phyloP scores from a whole-genome alignment of 106 monocot genomes.

The Dioscorea zingiberensis region DNA sequence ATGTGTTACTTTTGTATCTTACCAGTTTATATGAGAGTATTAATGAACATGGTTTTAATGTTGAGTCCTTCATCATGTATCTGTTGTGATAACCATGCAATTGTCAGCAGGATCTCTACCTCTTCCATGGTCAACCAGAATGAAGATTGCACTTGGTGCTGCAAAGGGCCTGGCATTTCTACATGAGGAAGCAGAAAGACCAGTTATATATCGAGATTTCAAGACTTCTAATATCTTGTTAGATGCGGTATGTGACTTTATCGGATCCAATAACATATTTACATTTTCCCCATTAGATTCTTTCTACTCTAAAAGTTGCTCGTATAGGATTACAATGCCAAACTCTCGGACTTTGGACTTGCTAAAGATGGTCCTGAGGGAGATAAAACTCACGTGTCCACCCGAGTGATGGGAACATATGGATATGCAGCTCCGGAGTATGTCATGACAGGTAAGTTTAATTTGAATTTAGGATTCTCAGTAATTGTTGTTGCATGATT shows the following conservation, averaged over 20 bases:
- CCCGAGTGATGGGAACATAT: slow-evolving; percentile 46
- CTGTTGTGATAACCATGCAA: too few relatives aligned
- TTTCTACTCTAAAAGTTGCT: not conserved
- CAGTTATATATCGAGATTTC: slow-evolving; percentile 48
- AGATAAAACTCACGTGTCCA: slow-evolving; percentile 46
- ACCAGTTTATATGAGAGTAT: not conserved
- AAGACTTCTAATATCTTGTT: slow-evolving; percentile 44
- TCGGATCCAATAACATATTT: too few relatives aligned
- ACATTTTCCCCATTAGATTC: not conserved
- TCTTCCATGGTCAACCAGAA: slow-evolving; percentile 33
- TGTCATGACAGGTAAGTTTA: slow-evolving; percentile 48
- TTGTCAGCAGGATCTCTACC: slow-evolving; percentile 27
- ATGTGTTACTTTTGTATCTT: too few relatives aligned
- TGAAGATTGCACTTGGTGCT: slow-evolving; percentile 45
- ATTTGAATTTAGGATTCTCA: too few relatives aligned
- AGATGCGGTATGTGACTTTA: slow-evolving; percentile 21
- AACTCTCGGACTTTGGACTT: slow-evolving; percentile 48
- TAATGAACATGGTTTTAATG: too few relatives aligned
- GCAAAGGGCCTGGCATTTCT: slow-evolving; percentile 51
- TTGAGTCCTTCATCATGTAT: too few relatives aligned
- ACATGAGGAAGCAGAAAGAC: slow-evolving; percentile 43
- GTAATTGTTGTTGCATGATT: too few relatives aligned
- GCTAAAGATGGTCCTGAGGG: slow-evolving; percentile 52
- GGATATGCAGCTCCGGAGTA: slow-evolving; percentile 50
- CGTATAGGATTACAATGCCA: slow-evolving; percentile 44